These are phyloP conservation scores for Ammopiptanthus mongolicus DNA, from an alignment of 306 rosid species.

Conservation along the genomic window DNA sequence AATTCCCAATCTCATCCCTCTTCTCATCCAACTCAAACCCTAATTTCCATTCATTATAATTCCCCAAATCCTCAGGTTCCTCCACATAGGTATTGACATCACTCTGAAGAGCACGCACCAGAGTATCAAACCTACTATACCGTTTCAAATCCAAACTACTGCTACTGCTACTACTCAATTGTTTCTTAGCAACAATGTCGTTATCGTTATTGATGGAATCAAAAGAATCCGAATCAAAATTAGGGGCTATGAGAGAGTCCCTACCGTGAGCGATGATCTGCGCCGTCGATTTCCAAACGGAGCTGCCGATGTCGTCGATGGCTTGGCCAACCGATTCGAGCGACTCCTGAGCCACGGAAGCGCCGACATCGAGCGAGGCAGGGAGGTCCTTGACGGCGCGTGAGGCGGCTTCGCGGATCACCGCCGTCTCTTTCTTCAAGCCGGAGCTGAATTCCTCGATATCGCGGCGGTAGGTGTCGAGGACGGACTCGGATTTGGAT, in stretches of 20 bases:
- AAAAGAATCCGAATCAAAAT: constrained; percentile 46
- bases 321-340: constrained; percentile 95
- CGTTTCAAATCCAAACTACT: constrained; percentile 41
- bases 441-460: constrained; percentile 81
- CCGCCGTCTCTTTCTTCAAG: constrained; percentile 61
- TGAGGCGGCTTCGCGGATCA: constrained; percentile 83
- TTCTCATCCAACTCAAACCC: constrained; percentile 62
- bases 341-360: constrained; percentile 91
- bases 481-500: constrained; percentile 66
- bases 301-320: constrained; percentile 80
- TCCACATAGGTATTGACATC: constrained; percentile 62
- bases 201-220: constrained; percentile 18
- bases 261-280: constrained; percentile 76
- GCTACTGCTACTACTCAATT: constrained; percentile 32
- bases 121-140: constrained; percentile 75
- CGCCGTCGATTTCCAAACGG: constrained; percentile 90
- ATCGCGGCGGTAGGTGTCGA: constrained; percentile 74
- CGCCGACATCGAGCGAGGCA: constrained; percentile 65
- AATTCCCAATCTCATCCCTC: constrained; percentile 48
- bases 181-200: not conserved
- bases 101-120: constrained; percentile 60
- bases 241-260: constrained; percentile 47
- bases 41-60: constrained; percentile 58
- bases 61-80: constrained; percentile 72
- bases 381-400: constrained; percentile 90